A percentile compares a stretch with the other conserved stretches of the same genome.
Evolutionary conservation across 257 asterid species (phyloP).

Genomic region (Cruciata laevipes): DNA sequence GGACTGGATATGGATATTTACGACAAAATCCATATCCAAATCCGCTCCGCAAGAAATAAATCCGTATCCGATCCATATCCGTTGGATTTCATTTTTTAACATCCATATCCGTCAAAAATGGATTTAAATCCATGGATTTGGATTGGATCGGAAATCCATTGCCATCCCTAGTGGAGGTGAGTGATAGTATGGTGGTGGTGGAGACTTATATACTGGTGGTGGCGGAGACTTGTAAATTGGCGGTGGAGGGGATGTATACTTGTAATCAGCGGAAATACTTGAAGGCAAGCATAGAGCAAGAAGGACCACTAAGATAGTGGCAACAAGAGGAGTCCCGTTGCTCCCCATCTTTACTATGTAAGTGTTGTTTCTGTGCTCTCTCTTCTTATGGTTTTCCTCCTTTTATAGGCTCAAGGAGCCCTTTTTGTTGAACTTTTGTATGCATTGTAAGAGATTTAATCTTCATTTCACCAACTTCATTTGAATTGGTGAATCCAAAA

Average conservation of each 20-base stretch:
- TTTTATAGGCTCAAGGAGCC: background rate
- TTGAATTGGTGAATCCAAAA: background rate
- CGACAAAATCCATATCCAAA: too few relatives aligned
- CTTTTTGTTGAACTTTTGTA: background rate
- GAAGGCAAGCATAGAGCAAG: background rate
- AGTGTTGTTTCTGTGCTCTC: background rate
- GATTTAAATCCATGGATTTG: too few relatives aligned
- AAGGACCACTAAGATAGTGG: background rate
- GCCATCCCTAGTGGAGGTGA: too few relatives aligned
- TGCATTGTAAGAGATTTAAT: too few relatives aligned
- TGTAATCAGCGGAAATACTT: background rate
- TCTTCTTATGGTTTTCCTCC: background rate
- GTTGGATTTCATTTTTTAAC: too few relatives aligned
- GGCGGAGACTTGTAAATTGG: background rate
- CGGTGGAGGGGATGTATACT: background rate
- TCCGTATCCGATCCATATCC: too few relatives aligned
- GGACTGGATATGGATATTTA: too few relatives aligned
- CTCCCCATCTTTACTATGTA: background rate
- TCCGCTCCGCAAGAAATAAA: too few relatives aligned
- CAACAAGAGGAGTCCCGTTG: background rate
- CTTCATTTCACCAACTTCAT: background rate
- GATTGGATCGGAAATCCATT: too few relatives aligned
- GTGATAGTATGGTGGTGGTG: background rate
- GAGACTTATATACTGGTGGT: background rate
- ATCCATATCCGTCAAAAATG: too few relatives aligned